These are phyloP conservation scores for Yarrowia sp. DNA, from an alignment of 805 yeast species.

Conservation along the genomic window DNA sequence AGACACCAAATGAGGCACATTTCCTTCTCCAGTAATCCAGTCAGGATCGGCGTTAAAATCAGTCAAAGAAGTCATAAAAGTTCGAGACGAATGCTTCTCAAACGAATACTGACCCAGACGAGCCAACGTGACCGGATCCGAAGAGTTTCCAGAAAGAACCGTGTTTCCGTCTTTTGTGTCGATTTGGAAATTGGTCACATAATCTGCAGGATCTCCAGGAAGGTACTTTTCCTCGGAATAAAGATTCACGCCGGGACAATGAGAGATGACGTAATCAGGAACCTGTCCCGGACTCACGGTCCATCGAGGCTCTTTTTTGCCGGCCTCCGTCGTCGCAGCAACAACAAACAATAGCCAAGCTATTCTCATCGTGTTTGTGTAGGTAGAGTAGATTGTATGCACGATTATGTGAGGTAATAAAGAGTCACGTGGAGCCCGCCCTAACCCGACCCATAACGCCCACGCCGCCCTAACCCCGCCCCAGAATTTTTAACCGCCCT, in stretches of 20 bases:
- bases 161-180: constrained; percentile 35
- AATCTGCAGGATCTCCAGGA: constrained; percentile 77
- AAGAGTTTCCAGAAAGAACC: constrained; percentile 33
- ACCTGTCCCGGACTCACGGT: constrained; percentile 26
- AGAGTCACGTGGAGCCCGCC: neutral
- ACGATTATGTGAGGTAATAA: constrained; percentile 10
- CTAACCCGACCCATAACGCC: no score
- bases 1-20: constrained; percentile 64
- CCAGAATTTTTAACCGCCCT: no score
- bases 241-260: constrained; percentile 70
- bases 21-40: constrained; percentile 75
- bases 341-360: neutral
- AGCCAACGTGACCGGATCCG: constrained; percentile 30
- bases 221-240: constrained; percentile 85
- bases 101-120: constrained; percentile 27
- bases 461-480: no score
- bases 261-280: constrained; percentile 35
- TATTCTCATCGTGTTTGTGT: neutral
- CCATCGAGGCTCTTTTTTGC: neutral
- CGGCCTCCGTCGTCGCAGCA: neutral
- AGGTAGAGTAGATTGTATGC: neutral
- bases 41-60: constrained; percentile 73
- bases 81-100: constrained; percentile 34
- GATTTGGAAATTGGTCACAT: constrained; percentile 61
- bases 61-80: constrained; percentile 61